Evolutionary conservation across 2,329 filamentous ascomycete species (phyloP).

Genomic region (Metarhizium robertsii): DNA sequence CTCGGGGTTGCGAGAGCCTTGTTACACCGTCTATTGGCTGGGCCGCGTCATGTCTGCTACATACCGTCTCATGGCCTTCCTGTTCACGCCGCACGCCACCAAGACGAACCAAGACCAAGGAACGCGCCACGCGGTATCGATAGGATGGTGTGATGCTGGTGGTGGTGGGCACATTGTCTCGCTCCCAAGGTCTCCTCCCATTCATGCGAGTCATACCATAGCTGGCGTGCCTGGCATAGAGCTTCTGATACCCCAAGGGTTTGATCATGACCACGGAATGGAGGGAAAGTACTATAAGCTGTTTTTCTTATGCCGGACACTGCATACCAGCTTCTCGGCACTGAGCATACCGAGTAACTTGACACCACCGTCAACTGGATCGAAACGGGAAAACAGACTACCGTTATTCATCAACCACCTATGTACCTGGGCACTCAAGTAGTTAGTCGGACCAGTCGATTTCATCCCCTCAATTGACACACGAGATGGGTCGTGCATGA

Average conservation of each 20-base stretch:
- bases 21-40: conserved; percentile 3
- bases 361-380: too few species aligned
- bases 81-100: not conserved
- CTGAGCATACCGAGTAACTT: too few species aligned
- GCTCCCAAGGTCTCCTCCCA: not conserved
- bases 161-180: not conserved
- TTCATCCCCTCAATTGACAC: too few species aligned
- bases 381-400: too few species aligned
- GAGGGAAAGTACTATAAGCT: too few species aligned
- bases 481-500: too few species aligned
- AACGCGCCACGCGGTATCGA: not conserved
- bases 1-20: not conserved
- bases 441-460: too few species aligned
- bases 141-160: not conserved
- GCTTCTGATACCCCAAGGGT: not conserved
- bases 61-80: not conserved
- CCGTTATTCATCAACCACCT: too few species aligned
- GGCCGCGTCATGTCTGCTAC: conserved; percentile 7
- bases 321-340: too few species aligned
- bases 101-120: not conserved
- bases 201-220: not conserved
- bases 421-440: too few species aligned
- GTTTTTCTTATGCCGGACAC: not conserved
- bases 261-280: not conserved
- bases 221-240: not conserved